Conservation (phyloP, 805 yeast genomes). For the Saturnispora dispora region DNA sequence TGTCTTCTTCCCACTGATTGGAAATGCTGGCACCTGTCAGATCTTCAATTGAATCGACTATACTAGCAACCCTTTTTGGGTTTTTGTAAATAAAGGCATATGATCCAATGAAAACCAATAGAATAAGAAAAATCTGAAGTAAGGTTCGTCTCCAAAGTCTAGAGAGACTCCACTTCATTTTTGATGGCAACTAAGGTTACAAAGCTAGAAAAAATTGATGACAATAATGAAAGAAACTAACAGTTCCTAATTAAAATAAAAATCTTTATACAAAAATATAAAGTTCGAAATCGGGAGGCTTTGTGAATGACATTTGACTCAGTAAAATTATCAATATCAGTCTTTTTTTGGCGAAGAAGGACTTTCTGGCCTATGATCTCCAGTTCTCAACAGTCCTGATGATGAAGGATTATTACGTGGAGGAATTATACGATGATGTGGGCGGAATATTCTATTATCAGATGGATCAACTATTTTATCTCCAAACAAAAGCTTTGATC, state of each 20-base stretch:
- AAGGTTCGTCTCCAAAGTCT: constrained; percentile 6
- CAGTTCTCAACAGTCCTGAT: constrained; percentile 4
- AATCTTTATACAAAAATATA: not conserved
- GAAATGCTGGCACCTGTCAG: constrained; percentile 1
- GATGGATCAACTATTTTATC: constrained; percentile 13
- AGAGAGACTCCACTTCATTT: constrained; percentile 2
- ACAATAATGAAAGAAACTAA: not conserved
- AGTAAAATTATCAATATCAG: not conserved
- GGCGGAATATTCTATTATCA: constrained; percentile 10
- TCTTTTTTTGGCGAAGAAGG: not conserved
- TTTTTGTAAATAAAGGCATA: not conserved
- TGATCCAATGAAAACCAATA: not conserved
- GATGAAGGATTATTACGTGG: not conserved
- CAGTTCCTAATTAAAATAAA: not conserved
- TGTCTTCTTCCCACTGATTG: constrained; percentile 6
- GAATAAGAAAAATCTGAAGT: not conserved
- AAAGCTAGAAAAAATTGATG: not conserved
- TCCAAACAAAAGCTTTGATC: constrained; percentile 12
- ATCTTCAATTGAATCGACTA: constrained; percentile 3
- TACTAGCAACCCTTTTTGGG: constrained; percentile 1
- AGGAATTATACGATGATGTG: constrained; percentile 8
- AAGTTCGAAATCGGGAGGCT: not conserved
- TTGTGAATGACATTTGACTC: not conserved
- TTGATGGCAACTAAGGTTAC: not conserved
- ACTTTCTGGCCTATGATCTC: constrained; percentile 6